Evolutionary conservation across 345 rosid species (phyloP), one percentile per base, ranked within the genome.

Genomic region (Ceriops tagal): DNA sequence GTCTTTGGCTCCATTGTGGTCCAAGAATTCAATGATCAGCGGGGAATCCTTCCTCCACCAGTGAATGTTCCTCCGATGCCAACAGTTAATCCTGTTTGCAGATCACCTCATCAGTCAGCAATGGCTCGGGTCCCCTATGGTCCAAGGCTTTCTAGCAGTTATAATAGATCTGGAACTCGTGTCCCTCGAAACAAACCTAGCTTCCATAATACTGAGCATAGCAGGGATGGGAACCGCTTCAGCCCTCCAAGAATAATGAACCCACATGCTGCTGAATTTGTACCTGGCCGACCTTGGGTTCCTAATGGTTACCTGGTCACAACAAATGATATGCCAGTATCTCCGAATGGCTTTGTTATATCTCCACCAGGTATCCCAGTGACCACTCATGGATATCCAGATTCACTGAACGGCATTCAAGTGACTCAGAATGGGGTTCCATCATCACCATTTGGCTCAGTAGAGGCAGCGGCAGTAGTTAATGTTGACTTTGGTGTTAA

Each of bases 121-220:
- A 88, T 96, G 58, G 91, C 97, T 34, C 81, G 99, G 71, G 97
- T 95, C 75, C 99, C 99, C 20, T 95, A 92, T 56, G 99, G 99
- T 58, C 99, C 99, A 10, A 86, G 99, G 84, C 87, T 95, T 39
- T 89, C 99, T 64, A 92, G 93, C 61, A 81, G 92, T 64, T 88
- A 83, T 75, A 95, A 87, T 80, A 87, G 96, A 75, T 82, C 95
- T 52, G 96, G 93, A 63, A 88, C 77, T 75, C 84, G 91, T 51
- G 84, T 86, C 56, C 80, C 83, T 20, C 89, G 86, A 51, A 88
- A 77, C 77, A 92, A 92, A 78, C 81, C 88, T 34, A 78, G 80
- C 76, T 86, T 86, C 80, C 83, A 83, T 62, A 84, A 66, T 67
- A 67, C 82, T 18, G 93, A 88, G 79, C 80, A 81, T 56, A 74